Evolutionary conservation across 2,329 filamentous ascomycete genomes (phyloP), one percentile per base, ranked within the genome.

Genomic region (Fusarium proliferatum): DNA sequence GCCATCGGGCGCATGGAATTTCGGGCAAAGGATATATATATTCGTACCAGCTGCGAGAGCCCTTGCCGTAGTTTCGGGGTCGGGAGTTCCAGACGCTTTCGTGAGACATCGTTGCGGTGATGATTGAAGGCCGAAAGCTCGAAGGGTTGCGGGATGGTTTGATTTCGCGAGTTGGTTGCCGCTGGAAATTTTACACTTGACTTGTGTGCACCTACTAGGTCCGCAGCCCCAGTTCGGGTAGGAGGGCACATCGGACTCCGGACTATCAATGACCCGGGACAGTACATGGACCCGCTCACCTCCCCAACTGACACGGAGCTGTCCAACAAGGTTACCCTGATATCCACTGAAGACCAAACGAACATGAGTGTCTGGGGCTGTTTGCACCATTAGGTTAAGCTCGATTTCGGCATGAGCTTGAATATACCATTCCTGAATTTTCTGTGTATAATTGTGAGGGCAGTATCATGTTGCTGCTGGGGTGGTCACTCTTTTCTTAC

Each of bases 81-180:
- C 96, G 95, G 84, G 95, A 97, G 92, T 97, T 97, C 95, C 96
- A 99, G 88, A 98, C 95, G 84, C 93, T 95, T 90, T 98, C 96
- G 95, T 89, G 89, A 88, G 87, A 89, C 88, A 89, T 90, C 80
- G 82, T 89, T 83, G 82, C 84, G 82, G 80, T 81, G 73, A 78
- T 83, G 77, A 74, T 75, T 77, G 76, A 67, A 74, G 76, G 69
- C 75, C 74, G 78, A 76, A 77, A 78, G 69, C 64, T 72, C 64
- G 75, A 77, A 69, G 66, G 74, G 74, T 80, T 77, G 76, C 75
- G 74, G 72, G 78, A 78, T 75, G 75, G 74, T 74, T 69, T 75
- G 77, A 80, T 79, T 82, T 82, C 79, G 78, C 76, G 78, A 79
- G 64, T 61, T 69, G 71, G 73, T 77, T 77, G 74, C 79, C 77